Base-by-base conservation (phyloP, 2,329 filamentous ascomycete species). In the Paraphoma sp. region DNA sequence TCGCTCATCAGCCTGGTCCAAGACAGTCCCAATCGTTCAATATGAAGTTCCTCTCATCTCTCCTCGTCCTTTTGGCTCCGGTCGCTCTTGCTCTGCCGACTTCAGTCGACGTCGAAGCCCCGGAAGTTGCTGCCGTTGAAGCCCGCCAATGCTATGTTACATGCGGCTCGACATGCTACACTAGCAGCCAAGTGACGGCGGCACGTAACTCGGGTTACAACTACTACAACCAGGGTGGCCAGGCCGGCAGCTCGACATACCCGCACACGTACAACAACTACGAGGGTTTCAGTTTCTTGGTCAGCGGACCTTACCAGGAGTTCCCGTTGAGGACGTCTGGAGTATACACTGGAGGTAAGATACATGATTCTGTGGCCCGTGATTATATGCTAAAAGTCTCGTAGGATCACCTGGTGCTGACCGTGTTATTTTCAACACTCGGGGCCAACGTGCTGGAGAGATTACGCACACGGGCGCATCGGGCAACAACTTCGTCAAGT, bases 391-490 rank as follows among this genome's bases (percentile, higher is more conserved):
- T 57, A 29, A 42, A 4, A 31, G 45, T 31, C 33, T 40, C 8
- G 30, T 46, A 83, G 86, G 86, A 23, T 84, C 83, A 1, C 89
- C 89, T 1, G 88, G 89, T 38, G 78, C 89, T 16, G 88, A 91
- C 70, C 86, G 89, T 48, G 85, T 90, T 51, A 76, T 89, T 31
- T 86, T 91, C 77, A 88, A 86, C 69, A 79, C 69, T 0, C 58
- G 75, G 14, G 84, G 87, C 64, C 56, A 82, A 54, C 81, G 85
- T 44, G 88, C 87, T 12, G 88, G 87, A 38, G 79, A 84, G 29
- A 89, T 91, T 60, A 91, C 89, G 0, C 89, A 91, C 69, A 89
- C 86, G 18, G 89, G 89, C 29, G 88, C 89, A 16, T 85, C 82
- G 48, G 87, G 87, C 7, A 87, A 90, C 72, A 80, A 84, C 75